phyloP scores from a whole-genome alignment of 2,329 filamentous ascomycete species.

The Aspergillus cejpii region DNA sequence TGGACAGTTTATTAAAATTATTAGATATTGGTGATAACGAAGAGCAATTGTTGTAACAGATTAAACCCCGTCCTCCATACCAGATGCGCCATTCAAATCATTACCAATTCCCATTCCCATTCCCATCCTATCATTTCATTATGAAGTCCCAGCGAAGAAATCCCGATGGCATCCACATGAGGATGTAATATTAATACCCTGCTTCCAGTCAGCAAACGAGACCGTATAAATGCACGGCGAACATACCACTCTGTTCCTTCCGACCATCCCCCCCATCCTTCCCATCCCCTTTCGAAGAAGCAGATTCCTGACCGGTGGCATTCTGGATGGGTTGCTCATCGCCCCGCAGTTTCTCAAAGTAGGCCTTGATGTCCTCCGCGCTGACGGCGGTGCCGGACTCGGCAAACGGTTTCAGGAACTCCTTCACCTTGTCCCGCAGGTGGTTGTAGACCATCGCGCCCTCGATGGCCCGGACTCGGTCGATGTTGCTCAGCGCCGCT shows the following conservation, averaged over 20 bases:
- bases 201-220: background rate
- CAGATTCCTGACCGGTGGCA: conserved; percentile 48
- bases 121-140: background rate
- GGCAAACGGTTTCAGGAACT: conserved; percentile 88
- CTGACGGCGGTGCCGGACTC: conserved; percentile 82
- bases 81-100: background rate
- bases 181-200: conserved; percentile 5
- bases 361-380: conserved; percentile 91
- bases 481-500: conserved; percentile 82
- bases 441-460: conserved; percentile 98
- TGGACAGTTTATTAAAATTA: too few relatives aligned
- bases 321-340: conserved; percentile 68
- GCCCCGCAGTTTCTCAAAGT: conserved; percentile 89
- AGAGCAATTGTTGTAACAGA: too few relatives aligned
- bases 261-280: conserved; percentile 32
- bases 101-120: background rate
- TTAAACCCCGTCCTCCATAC: background rate
- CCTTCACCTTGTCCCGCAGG: conserved; percentile 90
- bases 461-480: conserved; percentile 87
- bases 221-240: background rate
- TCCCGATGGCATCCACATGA: background rate
- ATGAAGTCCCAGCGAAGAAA: background rate
- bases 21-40: too few relatives aligned
- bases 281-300: conserved; percentile 26
- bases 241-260: conserved; percentile 44